Conservation (phyloP, 805 yeast genomes). For the Ogataea corticis region DNA sequence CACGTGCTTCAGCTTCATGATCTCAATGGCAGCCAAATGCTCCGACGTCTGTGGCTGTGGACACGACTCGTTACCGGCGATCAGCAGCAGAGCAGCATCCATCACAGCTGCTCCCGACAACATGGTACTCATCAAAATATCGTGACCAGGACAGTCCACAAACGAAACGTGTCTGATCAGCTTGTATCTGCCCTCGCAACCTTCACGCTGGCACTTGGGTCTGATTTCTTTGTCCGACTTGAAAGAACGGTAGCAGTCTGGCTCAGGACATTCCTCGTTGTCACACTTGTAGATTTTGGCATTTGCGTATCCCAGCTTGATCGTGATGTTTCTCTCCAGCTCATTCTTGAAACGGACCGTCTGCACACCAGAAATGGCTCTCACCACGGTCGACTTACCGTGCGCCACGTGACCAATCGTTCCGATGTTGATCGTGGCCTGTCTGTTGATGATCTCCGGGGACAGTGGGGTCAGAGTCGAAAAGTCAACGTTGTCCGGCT, state of each 20-base stretch:
- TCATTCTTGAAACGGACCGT: constrained; percentile 99
- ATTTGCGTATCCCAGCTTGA: constrained; percentile 97
- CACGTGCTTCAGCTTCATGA: constrained; percentile 96
- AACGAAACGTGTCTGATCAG: constrained; percentile 95
- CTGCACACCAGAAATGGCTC: constrained; percentile 98
- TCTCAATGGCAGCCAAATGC: constrained; percentile 99
- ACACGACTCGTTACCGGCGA: constrained; percentile 98
- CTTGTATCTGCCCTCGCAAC: constrained; percentile 85
- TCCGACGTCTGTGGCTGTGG: constrained; percentile 99
- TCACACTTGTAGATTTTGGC: constrained; percentile 96
- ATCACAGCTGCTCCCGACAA: constrained; percentile 99
- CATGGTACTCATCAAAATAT: constrained; percentile 99
- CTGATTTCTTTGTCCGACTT: constrained; percentile 92
- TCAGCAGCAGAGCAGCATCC: constrained; percentile 96
- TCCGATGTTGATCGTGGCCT: constrained; percentile 98
- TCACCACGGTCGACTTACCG: constrained; percentile 97
- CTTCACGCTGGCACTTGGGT: constrained; percentile 88
- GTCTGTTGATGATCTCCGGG: constrained; percentile 96
- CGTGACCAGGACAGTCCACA: constrained; percentile 99
- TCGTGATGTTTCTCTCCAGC: constrained; percentile 97
- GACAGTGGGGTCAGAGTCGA: constrained; percentile 78
- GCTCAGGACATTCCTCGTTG: constrained; percentile 82
- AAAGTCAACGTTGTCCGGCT: constrained; percentile 88
- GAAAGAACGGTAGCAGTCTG: constrained; percentile 92
- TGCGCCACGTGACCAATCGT: constrained; percentile 99